Evolutionary conservation across 148 eudicot species (phyloP).

Genomic region (Vaccinium macrocarpon): DNA sequence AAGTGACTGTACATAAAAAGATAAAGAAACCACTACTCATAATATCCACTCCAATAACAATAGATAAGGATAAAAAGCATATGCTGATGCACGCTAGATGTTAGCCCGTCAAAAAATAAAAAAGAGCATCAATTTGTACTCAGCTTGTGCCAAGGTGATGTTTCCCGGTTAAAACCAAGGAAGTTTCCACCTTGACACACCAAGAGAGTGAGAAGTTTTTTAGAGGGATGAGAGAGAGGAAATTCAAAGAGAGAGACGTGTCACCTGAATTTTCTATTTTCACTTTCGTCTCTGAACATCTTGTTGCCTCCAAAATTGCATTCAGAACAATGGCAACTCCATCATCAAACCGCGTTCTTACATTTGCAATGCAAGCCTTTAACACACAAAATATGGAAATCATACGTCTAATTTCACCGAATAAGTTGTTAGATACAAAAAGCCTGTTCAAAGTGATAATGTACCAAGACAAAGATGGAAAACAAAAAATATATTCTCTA

Average conservation of each 20-base stretch:
- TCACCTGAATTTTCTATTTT: constrained; percentile 55
- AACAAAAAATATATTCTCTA: background rate
- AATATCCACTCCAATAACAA: background rate
- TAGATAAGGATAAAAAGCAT: background rate
- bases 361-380: constrained; percentile 71
- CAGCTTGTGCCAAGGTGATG: background rate
- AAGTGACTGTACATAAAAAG: background rate
- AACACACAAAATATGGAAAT: constrained; percentile 14
- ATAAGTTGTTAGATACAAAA: background rate
- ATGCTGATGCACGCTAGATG: background rate
- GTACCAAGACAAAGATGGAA: background rate
- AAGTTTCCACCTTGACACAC: background rate
- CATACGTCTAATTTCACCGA: background rate
- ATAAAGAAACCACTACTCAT: background rate
- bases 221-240: background rate
- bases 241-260: background rate
- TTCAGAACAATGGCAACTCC: constrained; percentile 57
- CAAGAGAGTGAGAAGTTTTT: background rate
- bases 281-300: constrained; percentile 31
- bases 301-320: constrained; percentile 65
- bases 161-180: background rate
- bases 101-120: no score
- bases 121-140: background rate
- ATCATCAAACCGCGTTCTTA: constrained; percentile 46
- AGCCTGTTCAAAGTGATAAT: background rate